Conservation (phyloP, 768 basidiomycete species). For the Tephrocybe rancida region DNA sequence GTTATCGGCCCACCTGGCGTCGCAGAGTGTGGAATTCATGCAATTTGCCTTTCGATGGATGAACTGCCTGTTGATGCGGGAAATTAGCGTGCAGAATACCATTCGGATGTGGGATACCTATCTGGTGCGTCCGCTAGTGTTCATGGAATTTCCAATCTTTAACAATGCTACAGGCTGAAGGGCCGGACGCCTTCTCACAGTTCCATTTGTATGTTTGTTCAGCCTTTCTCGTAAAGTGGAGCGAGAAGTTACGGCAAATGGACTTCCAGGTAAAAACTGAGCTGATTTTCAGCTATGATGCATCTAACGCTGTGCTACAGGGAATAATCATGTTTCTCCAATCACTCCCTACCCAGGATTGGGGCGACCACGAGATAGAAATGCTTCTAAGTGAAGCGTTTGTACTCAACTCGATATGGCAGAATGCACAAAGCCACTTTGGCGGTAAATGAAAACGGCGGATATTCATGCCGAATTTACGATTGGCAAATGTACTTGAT, state of each 20-base stretch:
- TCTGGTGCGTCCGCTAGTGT: constrained; percentile 57
- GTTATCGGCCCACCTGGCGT: constrained; percentile 81
- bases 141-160: neutral
- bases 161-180: constrained; percentile 75
- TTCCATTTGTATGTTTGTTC: constrained; percentile 99
- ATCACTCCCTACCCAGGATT: constrained; percentile 87
- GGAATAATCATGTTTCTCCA: constrained; percentile 99
- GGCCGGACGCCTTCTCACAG: constrained; percentile 96
- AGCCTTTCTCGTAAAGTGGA: constrained; percentile 95
- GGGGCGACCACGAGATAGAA: constrained; percentile 96
- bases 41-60: constrained; percentile 99
- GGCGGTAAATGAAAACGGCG: constrained; percentile 45
- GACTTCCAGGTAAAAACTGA: constrained; percentile 85
- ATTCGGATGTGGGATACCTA: constrained; percentile 99
- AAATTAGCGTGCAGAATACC: constrained; percentile 95
- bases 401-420: constrained; percentile 90
- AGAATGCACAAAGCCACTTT: constrained; percentile 90
- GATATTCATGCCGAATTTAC: constrained; percentile 5
- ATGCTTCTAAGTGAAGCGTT: constrained; percentile 96
- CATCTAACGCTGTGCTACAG: constrained; percentile 39
- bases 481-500: constrained; percentile 7
- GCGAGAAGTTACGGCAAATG: constrained; percentile 90
- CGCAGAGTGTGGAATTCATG: constrained; percentile 97
- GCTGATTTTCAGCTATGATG: neutral
- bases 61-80: constrained; percentile 98